These are phyloP conservation scores for Pseudozyma sp. DNA, from an alignment of 1,284 basidiomycete genomes.

Conservation along the genomic window DNA sequence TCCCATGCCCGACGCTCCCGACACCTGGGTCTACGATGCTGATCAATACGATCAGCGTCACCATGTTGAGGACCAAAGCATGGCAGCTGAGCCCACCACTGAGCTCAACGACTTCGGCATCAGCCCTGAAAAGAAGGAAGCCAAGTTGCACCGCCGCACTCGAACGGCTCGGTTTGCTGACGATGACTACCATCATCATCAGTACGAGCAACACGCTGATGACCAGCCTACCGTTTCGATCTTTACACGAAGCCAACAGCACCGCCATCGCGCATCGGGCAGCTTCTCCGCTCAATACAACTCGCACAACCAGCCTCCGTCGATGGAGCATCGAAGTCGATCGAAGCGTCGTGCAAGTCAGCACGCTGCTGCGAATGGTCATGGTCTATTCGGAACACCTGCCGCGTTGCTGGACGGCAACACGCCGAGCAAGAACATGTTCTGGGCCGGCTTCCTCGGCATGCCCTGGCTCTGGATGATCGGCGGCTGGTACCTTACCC, in stretches of 20 bases:
- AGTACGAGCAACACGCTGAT: constrained; percentile 9
- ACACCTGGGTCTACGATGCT: constrained; percentile 14
- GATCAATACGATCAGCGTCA: constrained; percentile 8
- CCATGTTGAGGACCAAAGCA: background rate
- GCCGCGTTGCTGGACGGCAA: constrained; percentile 35
- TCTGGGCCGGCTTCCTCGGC: constrained; percentile 59
- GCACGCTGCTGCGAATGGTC: constrained; percentile 1
- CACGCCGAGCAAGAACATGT: constrained; percentile 51
- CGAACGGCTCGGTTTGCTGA: constrained; percentile 41
- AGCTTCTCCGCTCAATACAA: constrained; percentile 24
- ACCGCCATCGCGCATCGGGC: constrained; percentile 21
- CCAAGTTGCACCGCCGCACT: constrained; percentile 32
- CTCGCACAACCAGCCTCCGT: constrained; percentile 13
- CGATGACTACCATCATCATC: constrained; percentile 14
- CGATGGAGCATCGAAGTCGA: constrained; percentile 6
- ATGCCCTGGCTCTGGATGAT: constrained; percentile 66
- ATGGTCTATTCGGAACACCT: constrained; percentile 24
- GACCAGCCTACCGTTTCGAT: constrained; percentile 27
- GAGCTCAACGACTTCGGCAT: constrained; percentile 36
- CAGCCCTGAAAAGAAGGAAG: constrained; percentile 34
- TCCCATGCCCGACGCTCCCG: constrained; percentile 28
- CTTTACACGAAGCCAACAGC: constrained; percentile 34
- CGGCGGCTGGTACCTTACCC: constrained; percentile 55
- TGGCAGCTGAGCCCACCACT: constrained; percentile 5
- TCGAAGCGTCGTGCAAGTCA: constrained; percentile 17